Percentiles rank a stretch among this genome's conserved stretches.
phyloP scores from a whole-genome alignment of 306 rosid genomes.

The Geum urbanum region DNA sequence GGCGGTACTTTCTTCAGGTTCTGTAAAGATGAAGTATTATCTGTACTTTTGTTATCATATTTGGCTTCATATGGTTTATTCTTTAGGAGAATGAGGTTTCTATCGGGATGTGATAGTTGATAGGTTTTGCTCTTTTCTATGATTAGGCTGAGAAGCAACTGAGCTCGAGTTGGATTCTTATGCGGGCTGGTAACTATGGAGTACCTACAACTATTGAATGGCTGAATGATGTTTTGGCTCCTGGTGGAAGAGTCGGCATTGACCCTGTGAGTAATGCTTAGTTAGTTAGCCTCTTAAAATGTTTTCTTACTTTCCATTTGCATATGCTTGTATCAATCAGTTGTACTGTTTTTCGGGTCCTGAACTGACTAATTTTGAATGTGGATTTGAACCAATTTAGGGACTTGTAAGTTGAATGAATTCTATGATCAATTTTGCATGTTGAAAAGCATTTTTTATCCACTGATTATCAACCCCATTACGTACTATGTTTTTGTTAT shows the following conservation, averaged over 20 bases:
- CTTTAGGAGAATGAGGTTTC: background rate
- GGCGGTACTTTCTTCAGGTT: constrained; percentile 97
- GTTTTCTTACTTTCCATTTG: constrained; percentile 3
- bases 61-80: background rate
- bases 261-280: constrained; percentile 79
- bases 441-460: background rate
- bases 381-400: background rate
- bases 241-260: constrained; percentile 88
- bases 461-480: background rate
- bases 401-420: background rate
- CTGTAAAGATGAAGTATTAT: background rate
- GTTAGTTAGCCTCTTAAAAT: constrained; percentile 20
- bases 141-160: constrained; percentile 90
- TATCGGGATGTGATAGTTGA: constrained; percentile 7
- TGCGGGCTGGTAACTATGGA: constrained; percentile 85
- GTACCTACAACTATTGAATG: constrained; percentile 85
- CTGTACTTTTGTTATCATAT: background rate
- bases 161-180: constrained; percentile 82
- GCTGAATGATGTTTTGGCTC: constrained; percentile 79
- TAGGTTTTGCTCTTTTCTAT: background rate
- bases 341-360: background rate
- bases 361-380: background rate
- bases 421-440: background rate
- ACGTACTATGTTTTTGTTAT: background rate
- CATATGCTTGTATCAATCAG: constrained; percentile 1